Conservation (phyloP, 176 grass and related monocot species). For the Avena eriantha region DNA sequence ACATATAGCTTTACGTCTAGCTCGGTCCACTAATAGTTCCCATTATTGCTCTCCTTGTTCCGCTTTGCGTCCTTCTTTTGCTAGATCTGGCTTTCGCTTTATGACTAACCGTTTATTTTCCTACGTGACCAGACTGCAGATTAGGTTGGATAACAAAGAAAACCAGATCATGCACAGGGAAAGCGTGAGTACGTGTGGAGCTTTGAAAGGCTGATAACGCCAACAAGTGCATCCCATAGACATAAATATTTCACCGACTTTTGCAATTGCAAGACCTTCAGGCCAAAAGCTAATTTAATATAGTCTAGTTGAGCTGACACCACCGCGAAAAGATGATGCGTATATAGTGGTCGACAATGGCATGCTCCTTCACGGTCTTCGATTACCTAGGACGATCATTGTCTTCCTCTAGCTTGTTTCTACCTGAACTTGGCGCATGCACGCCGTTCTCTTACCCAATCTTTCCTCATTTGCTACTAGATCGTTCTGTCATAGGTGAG, state of each 20-base stretch:
- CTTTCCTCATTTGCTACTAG: conserved; percentile 18
- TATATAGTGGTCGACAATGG: conserved; percentile 17
- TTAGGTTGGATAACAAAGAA: conserved; percentile 8
- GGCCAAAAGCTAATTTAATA: background rate
- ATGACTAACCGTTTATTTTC: background rate
- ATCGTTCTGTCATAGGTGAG: background rate
- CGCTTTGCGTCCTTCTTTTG: background rate
- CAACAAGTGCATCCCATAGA: background rate
- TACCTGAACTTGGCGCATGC: conserved; percentile 9
- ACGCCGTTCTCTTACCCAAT: conserved; percentile 35
- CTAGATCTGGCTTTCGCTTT: background rate
- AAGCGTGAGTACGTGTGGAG: background rate
- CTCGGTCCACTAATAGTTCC: background rate
- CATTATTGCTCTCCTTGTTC: background rate
- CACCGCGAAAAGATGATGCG: background rate
- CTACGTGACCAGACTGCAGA: background rate
- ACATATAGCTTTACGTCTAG: background rate
- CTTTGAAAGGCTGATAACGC: conserved; percentile 3
- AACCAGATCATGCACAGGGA: background rate
- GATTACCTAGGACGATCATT: conserved; percentile 8
- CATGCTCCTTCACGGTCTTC: background rate
- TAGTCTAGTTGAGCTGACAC: background rate
- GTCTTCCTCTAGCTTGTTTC: background rate
- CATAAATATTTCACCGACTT: conserved; percentile 21
- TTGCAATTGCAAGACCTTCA: background rate